A percentile compares a stretch with the other conserved stretches of the same genome.
These are phyloP conservation scores for Toxicodendron radicans DNA, from an alignment of 345 rosid genomes.

Conservation along the genomic window DNA sequence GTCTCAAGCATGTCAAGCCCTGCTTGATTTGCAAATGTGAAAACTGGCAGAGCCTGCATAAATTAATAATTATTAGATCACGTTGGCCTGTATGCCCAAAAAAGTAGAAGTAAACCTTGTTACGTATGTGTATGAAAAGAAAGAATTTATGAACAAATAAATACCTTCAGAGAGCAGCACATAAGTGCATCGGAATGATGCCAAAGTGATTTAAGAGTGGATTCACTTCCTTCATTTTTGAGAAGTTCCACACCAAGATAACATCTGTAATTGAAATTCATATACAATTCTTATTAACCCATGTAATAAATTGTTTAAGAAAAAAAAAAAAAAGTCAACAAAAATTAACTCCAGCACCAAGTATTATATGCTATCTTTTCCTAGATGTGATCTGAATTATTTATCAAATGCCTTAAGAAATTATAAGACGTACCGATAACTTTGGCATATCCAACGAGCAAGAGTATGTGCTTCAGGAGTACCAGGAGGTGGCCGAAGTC, in stretches of 20 bases:
- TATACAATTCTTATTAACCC: too few relatives aligned
- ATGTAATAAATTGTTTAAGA: too few relatives aligned
- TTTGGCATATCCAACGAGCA: constrained; percentile 85
- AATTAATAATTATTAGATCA: neutral
- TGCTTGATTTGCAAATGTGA: constrained; percentile 90
- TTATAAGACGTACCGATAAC: constrained; percentile 50
- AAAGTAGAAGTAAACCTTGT: neutral
- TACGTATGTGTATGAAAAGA: too few relatives aligned
- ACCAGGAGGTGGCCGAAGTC: constrained; percentile 65
- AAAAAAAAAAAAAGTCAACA: too few relatives aligned
- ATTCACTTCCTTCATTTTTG: constrained; percentile 68
- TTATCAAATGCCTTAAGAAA: neutral
- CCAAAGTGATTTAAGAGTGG: constrained; percentile 82
- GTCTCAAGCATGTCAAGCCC: constrained; percentile 99
- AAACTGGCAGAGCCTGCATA: constrained; percentile 64
- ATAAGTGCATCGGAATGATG: constrained; percentile 82
- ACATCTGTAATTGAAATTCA: constrained; percentile 44
- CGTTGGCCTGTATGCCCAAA: neutral
- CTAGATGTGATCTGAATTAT: too few relatives aligned
- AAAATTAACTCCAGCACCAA: too few relatives aligned
- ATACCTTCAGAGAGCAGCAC: constrained; percentile 89
- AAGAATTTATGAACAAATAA: neutral
- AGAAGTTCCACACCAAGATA: constrained; percentile 81
- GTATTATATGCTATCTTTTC: too few relatives aligned
- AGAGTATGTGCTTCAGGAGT: constrained; percentile 91